These are phyloP conservation scores for Maudiozyma turicensis DNA, from an alignment of 805 yeast species.

Conservation along the genomic window DNA sequence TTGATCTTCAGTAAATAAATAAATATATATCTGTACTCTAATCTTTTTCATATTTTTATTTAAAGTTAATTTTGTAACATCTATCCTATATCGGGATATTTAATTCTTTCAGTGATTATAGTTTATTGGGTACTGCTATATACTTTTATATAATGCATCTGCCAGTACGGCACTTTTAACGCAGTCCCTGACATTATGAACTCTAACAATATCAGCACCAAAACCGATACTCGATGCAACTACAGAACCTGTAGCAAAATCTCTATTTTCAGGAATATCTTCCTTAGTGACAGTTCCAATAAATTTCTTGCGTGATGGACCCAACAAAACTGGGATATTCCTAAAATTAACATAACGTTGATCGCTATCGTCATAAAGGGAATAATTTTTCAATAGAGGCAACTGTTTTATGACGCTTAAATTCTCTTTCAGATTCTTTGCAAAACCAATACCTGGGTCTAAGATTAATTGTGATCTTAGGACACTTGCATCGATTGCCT, in stretches of 20 bases:
- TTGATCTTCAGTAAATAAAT: too few relatives aligned
- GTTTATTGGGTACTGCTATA: background rate
- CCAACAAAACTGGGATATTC: constrained; percentile 59
- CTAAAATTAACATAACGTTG: constrained; percentile 23
- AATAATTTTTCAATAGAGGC: constrained; percentile 40
- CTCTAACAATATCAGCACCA: constrained; percentile 74
- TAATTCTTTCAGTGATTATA: background rate
- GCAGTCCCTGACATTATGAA: constrained; percentile 68
- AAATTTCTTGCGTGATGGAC: constrained; percentile 83
- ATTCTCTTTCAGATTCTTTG: constrained; percentile 71
- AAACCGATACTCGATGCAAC: constrained; percentile 64
- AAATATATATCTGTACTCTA: background rate
- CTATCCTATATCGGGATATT: background rate
- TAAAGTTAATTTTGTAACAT: background rate
- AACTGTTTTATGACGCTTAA: constrained; percentile 47
- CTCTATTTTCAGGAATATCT: constrained; percentile 48
- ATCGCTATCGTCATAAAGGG: constrained; percentile 16
- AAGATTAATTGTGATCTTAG: constrained; percentile 82
- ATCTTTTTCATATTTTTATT: background rate
- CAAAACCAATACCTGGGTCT: constrained; percentile 96
- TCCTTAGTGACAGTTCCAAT: constrained; percentile 66
- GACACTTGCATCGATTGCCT: constrained; percentile 56
- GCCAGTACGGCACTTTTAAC: constrained; percentile 48
- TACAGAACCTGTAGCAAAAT: constrained; percentile 67
- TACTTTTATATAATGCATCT: constrained; percentile 42